Base-by-base conservation (phyloP, 371 early-diverging fungal genomes). In the Apophysomyces variabilis region DNA sequence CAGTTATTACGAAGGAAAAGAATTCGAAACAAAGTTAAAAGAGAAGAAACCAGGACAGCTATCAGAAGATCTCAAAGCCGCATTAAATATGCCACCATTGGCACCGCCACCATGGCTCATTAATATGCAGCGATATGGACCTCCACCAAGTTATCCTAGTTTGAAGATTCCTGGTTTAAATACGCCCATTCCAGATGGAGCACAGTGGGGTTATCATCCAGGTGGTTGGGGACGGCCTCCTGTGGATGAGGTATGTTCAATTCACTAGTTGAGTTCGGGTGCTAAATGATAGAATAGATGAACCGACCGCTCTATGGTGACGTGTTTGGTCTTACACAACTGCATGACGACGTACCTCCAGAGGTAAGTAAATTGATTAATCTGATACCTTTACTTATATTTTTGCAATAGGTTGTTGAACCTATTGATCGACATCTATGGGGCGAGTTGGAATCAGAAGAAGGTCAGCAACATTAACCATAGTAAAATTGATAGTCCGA, bases 161-260 rank as follows among this genome's bases (percentile, higher is more conserved):
- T 74, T 98, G 56, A 92, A 90, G 67, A 92, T 99, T 60, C 95
- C 99, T 4, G 99, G 99, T 4, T 80, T 99, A 38, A 99, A 97
- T 76, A 93, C 97, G 9, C 98, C 98, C 1, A 98, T 99, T 71
- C 99, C 99, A 11, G 88, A 90, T 32, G 99, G 99, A 13, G 97
- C 96, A n/a, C 94, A 95, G 69, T 99, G 98, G 99, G 99, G 99
- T 8, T 99, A 90, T 72, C 98, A 98, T 72, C 97, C 97, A 6
- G 98, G 98, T 68, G 98, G 97, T 37, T 99, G 98, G 98, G 99
- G 99, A 14, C 91, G 94, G 74, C 97, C 98, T 54, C 98, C 98
- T 9, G 96, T 97, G 3, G 98, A 99, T 76, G 97, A 97, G 71
- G 77, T 78, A 76, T 57, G 64, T 60, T 14, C 18, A 66, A 18